Evolutionary conservation across 177 flowering plant genomes (phyloP).

Genomic region (Vitis hybrid): DNA sequence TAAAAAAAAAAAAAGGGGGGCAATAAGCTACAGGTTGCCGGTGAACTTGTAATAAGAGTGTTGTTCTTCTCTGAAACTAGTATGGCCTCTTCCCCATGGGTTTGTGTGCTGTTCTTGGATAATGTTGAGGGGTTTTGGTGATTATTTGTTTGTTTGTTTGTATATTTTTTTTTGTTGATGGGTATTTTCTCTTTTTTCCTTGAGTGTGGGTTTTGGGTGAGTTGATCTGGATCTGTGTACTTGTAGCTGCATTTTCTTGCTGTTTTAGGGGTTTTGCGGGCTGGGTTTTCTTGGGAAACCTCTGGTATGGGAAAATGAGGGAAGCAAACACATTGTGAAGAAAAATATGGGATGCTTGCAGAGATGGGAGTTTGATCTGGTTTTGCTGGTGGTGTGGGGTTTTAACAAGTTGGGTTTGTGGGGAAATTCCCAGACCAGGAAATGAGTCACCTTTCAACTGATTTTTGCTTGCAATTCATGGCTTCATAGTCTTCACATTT

Average conservation of each 20-base stretch:
- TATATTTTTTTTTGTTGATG: not conserved
- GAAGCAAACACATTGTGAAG: not conserved
- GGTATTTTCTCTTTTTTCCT: not conserved
- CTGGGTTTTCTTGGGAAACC: slow-evolving; percentile 5
- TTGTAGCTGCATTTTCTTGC: slow-evolving; percentile 11
- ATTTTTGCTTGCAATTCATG: not conserved
- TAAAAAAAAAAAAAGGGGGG: too few species aligned
- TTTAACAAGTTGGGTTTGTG: slow-evolving; percentile 4
- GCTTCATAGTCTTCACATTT: not conserved
- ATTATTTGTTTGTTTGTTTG: not conserved
- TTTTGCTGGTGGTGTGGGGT: not conserved
- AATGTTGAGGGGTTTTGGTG: not conserved
- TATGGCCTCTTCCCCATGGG: not conserved
- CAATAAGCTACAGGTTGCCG: too few species aligned
- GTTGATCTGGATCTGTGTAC: slow-evolving; percentile 27
- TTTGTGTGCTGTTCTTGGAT: not conserved
- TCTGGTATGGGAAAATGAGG: not conserved
- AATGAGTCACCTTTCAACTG: not conserved
- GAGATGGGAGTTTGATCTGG: slow-evolving; percentile 11
- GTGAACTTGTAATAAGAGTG: too few species aligned
- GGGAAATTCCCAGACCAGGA: not conserved
- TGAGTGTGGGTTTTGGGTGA: not conserved
- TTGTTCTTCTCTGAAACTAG: too few species aligned
- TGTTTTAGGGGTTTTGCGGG: not conserved
- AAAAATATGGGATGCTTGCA: not conserved